Evolutionary conservation across 257 asterid genomes (phyloP).

Genomic region (Solanum sitiens): DNA sequence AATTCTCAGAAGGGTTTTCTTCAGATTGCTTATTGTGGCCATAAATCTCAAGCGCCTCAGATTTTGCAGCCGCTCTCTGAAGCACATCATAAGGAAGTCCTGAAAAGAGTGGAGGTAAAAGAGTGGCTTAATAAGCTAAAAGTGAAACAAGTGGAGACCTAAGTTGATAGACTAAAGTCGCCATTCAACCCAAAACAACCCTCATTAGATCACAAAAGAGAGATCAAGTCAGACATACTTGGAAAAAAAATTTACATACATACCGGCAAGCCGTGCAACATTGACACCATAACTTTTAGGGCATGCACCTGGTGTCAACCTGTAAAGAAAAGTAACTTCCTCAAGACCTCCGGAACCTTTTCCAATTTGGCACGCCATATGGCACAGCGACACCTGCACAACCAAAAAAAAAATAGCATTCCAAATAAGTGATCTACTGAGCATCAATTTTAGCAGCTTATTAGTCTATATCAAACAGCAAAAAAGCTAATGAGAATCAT

Average conservation of each 20-base stretch:
- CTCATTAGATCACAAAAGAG: neutral
- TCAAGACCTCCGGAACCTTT: conserved; percentile 59
- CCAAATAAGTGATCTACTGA: neutral
- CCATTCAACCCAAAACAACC: neutral
- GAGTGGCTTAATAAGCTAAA: neutral
- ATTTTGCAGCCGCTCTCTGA: conserved; percentile 60
- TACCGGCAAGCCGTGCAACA: conserved; percentile 93
- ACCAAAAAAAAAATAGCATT: neutral
- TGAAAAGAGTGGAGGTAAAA: conserved; percentile 11
- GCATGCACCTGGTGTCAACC: conserved; percentile 81
- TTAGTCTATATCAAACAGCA: neutral
- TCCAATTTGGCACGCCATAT: conserved; percentile 88
- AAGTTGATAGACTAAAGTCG: neutral
- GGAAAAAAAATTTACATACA: neutral
- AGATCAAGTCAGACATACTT: neutral
- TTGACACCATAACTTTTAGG: conserved; percentile 97
- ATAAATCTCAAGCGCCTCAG: conserved; percentile 61
- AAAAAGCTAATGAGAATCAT: neutral
- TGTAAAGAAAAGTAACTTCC: conserved; percentile 89
- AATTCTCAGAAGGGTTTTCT: conserved; percentile 7
- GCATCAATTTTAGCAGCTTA: neutral
- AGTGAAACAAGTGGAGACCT: neutral
- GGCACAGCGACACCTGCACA: conserved; percentile 71
- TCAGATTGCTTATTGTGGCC: conserved; percentile 22
- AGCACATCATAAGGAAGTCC: conserved; percentile 85